These are phyloP conservation scores for Mrakiaceae sp. DNA, from an alignment of 1,284 basidiomycete species.

Conservation along the genomic window DNA sequence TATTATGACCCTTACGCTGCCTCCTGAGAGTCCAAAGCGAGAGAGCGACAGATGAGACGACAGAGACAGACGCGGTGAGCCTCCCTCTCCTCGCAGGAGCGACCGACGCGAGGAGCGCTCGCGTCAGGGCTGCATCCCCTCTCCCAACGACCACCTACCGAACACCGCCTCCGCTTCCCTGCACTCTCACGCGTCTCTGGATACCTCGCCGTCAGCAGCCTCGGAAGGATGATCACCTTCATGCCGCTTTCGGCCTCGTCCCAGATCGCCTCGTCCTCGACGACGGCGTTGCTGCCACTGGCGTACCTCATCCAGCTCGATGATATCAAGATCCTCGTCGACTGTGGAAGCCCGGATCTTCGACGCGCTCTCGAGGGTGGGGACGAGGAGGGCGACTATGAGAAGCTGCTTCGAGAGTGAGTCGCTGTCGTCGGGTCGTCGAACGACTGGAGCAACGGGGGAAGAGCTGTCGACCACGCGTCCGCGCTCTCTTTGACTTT, in stretches of 20 bases:
- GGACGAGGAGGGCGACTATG: slow-evolving; percentile 37
- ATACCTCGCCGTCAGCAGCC: too few species aligned
- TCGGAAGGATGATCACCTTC: slow-evolving; percentile 69
- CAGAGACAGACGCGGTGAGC: too few species aligned
- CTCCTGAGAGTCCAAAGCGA: too few species aligned
- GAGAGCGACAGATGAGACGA: too few species aligned
- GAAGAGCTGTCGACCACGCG: background rate
- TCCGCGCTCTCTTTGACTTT: background rate
- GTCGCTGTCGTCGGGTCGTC: slow-evolving; percentile 15
- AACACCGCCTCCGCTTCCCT: too few species aligned
- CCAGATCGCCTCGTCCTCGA: slow-evolving; percentile 47
- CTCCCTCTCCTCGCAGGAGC: too few species aligned
- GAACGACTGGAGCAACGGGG: background rate
- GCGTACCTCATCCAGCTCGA: slow-evolving; percentile 88
- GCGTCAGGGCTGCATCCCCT: too few species aligned
- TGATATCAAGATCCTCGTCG: slow-evolving; percentile 83
- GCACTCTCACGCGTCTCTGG: too few species aligned
- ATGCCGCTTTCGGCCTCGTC: slow-evolving; percentile 79
- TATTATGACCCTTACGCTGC: too few species aligned
- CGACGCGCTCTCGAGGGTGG: slow-evolving; percentile 23
- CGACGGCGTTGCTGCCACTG: slow-evolving; percentile 40
- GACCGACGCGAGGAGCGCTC: too few species aligned
- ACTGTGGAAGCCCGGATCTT: slow-evolving; percentile 57
- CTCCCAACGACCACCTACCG: too few species aligned
- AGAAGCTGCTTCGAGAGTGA: slow-evolving; percentile 35